A percentile compares a stretch with the other conserved stretches of the same genome.
These are phyloP conservation scores for Backusella tuberculispora DNA, from an alignment of 192 early-diverging fungal species.

Conservation along the genomic window DNA sequence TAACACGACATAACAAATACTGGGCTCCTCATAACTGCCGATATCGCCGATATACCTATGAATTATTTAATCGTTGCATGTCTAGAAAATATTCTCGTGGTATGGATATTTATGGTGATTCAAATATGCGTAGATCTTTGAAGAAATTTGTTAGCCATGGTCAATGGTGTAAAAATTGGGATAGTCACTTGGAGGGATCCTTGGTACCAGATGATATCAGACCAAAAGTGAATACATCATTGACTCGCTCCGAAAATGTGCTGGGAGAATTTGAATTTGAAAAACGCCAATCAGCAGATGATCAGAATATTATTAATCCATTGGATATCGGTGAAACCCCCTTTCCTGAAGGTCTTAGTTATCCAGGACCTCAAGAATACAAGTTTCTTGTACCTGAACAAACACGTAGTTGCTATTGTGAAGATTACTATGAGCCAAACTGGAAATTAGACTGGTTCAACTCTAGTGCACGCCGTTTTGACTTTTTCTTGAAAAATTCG, in stretches of 20 bases:
- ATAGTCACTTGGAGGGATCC: not conserved
- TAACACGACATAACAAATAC: constrained; percentile 42
- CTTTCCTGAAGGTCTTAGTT: not conserved
- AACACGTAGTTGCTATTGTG: constrained; percentile 43
- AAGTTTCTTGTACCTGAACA: not conserved
- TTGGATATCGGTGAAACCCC: not conserved
- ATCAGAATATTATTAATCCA: not conserved
- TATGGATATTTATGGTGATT: constrained; percentile 56
- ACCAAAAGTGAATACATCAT: not conserved
- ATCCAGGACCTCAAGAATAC: constrained; percentile 14
- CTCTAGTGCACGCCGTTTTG: not conserved
- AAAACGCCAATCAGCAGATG: not conserved
- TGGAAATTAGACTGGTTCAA: constrained; percentile 43
- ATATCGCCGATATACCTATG: constrained; percentile 43
- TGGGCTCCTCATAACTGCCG: constrained; percentile 57
- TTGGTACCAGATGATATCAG: not conserved
- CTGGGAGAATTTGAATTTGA: not conserved
- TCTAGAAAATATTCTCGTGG: constrained; percentile 31
- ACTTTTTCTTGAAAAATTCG: constrained; percentile 35
- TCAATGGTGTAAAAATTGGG: constrained; percentile 42
- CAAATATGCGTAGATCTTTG: constrained; percentile 47
- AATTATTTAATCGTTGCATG: constrained; percentile 44
- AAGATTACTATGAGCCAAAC: constrained; percentile 44
- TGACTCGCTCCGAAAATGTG: not conserved
- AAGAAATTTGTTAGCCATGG: constrained; percentile 52